Base-by-base conservation (phyloP, 345 rosid species). In the Microthlaspi erraticum region DNA sequence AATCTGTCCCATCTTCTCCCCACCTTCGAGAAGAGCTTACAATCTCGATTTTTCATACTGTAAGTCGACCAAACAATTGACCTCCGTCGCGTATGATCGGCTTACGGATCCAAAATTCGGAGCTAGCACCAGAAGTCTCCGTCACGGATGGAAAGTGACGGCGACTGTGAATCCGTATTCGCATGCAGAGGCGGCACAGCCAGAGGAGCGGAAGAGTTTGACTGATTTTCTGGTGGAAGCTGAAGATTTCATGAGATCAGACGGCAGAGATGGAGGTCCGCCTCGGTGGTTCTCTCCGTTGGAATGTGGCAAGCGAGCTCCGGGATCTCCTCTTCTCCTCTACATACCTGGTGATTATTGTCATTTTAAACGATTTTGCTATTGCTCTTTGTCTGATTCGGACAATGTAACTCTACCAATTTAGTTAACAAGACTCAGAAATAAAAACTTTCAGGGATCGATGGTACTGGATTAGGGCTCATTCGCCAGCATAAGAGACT, bases 231-330 rank as follows among this genome's bases (percentile, higher is more conserved):
- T 77, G 5, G 76, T 70, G 9, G 83, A 82, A 64, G 70, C 80
- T 5, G 68, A 61, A 69, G 79, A 71, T 51, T 67, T 82, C 26
- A 31, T 81, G 16, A 41, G 74, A 61, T 64, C 86, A 8, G 86
- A 79, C 23, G 64, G 65, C 53, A 79, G 83, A 19, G 92, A 82
- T 10, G 69, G 81, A 6, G 88, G 84, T 14, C 88, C 84, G 31
- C 90, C 93, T n/a, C 83, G 93, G 48, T 87, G 93, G 90, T 83
- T 87, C 79, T 83, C 88, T 18, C 93, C 90, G 2, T 70, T 87
- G 14, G 82, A 85, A 16, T 81, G 84, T 51, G 63, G 81, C 6
- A 51, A 75, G n/a, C 77, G 60, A 1, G 33, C 66, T 52, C 70
- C 68, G 0, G 74, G 70, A 19, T 82, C 84, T 69, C 89, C 89